Conservation (phyloP, 352 stramenopile genomes). For the Pythium phragmitis region DNA sequence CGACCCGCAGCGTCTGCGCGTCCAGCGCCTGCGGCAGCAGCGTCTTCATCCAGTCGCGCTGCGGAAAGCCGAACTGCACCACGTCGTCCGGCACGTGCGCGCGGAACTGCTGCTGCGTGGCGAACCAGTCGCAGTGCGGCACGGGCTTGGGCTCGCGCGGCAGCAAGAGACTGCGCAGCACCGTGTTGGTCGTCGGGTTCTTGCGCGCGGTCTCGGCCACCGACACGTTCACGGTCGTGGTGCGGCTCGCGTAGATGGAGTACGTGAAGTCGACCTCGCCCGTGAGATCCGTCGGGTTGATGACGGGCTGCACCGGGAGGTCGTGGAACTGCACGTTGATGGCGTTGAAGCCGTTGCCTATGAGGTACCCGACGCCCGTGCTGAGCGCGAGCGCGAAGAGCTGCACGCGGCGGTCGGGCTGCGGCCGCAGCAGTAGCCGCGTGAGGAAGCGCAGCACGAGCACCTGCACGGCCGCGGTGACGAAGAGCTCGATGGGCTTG, state of each 20-base stretch:
- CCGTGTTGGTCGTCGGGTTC: constrained; percentile 14
- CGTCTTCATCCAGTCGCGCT: constrained; percentile 16
- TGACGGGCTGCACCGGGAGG: neutral
- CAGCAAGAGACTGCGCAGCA: constrained; percentile 16
- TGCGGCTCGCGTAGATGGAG: neutral
- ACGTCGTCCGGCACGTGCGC: constrained; percentile 3
- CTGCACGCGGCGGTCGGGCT: neutral
- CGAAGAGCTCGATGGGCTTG: constrained; percentile 20
- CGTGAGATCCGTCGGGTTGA: constrained; percentile 5
- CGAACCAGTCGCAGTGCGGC: neutral
- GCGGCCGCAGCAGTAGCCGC: neutral
- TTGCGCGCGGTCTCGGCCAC: neutral
- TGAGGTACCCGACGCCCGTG: constrained; percentile 11
- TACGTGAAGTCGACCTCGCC: neutral
- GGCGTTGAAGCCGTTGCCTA: constrained; percentile 17
- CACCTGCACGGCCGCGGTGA: constrained; percentile 6
- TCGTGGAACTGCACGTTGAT: constrained; percentile 17
- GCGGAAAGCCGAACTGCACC: constrained; percentile 9
- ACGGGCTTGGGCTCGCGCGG: constrained; percentile 8
- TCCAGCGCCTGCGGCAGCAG: constrained; percentile 10
- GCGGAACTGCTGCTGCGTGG: neutral
- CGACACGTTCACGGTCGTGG: constrained; percentile 2
- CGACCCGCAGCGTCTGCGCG: neutral
- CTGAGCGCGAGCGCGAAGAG: neutral
- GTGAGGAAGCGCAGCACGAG: constrained; percentile 13